phyloP scores from a whole-genome alignment of 192 early-diverging fungal genomes.

The Gamsiella multidivaricata region DNA sequence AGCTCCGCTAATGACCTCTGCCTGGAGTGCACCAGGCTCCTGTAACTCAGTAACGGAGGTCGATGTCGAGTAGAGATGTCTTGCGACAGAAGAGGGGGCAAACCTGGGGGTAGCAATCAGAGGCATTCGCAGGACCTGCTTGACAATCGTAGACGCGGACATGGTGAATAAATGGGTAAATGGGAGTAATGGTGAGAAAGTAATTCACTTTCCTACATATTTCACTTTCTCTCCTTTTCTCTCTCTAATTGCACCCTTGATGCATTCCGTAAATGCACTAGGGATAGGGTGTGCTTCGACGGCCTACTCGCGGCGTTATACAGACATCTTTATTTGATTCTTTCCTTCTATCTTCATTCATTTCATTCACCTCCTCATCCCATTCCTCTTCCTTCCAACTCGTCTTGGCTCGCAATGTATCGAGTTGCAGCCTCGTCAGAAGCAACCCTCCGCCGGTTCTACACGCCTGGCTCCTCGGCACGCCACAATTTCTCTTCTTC shows the following conservation, averaged over 20 bases:
- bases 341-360: neutral
- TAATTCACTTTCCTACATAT: neutral
- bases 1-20: slow-evolving; percentile 51
- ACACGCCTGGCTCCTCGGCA: neutral
- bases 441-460: slow-evolving; percentile 16
- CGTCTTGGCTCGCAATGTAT: slow-evolving; percentile 22
- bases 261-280: too few species aligned
- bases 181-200: too few species aligned
- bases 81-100: neutral
- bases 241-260: too few species aligned
- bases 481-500: neutral
- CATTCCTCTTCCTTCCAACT: neutral
- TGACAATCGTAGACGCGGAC: slow-evolving; percentile 36
- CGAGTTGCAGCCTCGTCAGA: slow-evolving; percentile 49
- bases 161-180: slow-evolving; percentile 7
- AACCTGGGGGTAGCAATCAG: slow-evolving; percentile 3
- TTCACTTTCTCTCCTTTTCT: too few species aligned
- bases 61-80: slow-evolving; percentile 15
- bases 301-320: neutral
- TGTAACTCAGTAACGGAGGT: slow-evolving; percentile 37
- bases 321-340: neutral
- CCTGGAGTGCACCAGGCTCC: slow-evolving; percentile 41
- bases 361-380: neutral
- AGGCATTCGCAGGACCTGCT: slow-evolving; percentile 27
- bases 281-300: too few species aligned